Percentiles rank a stretch among this genome's conserved stretches.
Evolutionary conservation across 495 filamentous ascomycete genomes (phyloP).

Genomic region (Xylaria intraflava): DNA sequence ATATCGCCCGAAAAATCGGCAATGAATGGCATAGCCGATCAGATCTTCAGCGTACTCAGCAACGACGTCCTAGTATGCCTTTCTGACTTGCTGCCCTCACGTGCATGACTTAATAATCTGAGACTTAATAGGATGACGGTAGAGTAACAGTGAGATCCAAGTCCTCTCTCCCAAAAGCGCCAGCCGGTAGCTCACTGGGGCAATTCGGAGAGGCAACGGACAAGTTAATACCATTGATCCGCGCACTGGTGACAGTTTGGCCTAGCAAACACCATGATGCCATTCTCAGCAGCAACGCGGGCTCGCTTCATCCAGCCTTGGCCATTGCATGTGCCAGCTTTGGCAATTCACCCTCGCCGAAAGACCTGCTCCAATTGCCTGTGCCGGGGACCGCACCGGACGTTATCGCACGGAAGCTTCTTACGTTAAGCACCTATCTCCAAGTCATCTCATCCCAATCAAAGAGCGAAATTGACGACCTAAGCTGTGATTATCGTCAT

Average conservation of each 20-base stretch:
- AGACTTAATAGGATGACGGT: background rate
- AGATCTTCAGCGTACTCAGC: background rate
- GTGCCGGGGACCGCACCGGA: slow-evolving; percentile 36
- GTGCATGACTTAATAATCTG: background rate
- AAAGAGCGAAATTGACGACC: slow-evolving; percentile 6
- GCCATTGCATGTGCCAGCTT: slow-evolving; percentile 20
- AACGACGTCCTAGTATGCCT: background rate
- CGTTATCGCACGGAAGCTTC: slow-evolving; percentile 39
- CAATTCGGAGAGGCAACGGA: background rate
- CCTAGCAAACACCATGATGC: slow-evolving; percentile 31
- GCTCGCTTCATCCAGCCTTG: slow-evolving; percentile 22
- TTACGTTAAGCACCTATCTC: slow-evolving; percentile 37
- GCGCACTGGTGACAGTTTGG: slow-evolving; percentile 31
- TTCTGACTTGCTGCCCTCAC: background rate
- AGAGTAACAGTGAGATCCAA: background rate
- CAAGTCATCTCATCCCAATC: slow-evolving; percentile 30
- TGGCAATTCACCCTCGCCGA: slow-evolving; percentile 14
- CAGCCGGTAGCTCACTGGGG: background rate
- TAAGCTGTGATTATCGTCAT: slow-evolving; percentile 13
- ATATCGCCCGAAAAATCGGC: background rate
- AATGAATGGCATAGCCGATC: background rate
- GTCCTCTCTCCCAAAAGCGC: background rate
- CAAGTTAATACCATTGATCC: slow-evolving; percentile 20
- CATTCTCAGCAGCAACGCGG: slow-evolving; percentile 25
- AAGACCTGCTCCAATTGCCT: slow-evolving; percentile 31